Base-by-base conservation (phyloP, 257 asterid genomes). In the Lantana camara region DNA sequence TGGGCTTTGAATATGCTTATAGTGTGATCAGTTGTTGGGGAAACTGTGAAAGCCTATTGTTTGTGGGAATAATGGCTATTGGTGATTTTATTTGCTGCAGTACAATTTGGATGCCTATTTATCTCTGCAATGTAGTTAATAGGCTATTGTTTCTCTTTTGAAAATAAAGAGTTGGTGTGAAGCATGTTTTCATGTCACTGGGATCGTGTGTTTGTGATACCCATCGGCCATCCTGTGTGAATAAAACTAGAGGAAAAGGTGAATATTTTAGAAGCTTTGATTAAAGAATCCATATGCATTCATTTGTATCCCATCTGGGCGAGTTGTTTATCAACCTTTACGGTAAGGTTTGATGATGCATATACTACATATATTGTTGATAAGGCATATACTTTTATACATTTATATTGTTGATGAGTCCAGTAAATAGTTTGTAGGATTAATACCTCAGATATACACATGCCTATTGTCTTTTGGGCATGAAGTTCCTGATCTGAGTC, bases 61-160 rank as follows among this genome's bases (percentile, higher is more conserved):
- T 52, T 40, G 13, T 63, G 19, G 64, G 30, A 15, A 57, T 57
- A 58, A 37, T 21, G 12, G 1, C 5, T 58, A 3, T 41, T 20
- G 20, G 12, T 21, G 11, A n/a, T 38, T 6, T 4, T 38, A 2
- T 64, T 51, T 64, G 41, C 50, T 19, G 35, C 7, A 34, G 30
- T 23, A 32, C 69, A 24, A 22, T 11, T 8, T 63, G 48, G 58
- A 23, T 46, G 57, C 20, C 21, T 6, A 19, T 59, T 13, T 49
- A n/a, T 59, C 57, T 58, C 21, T 37, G 14, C 22, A 49, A 17
- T 57, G 15, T 35, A 8, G 55, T 59, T 37, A 19, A 32, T 56
- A 10, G 19, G 22, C 20, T 19, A 37, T 10, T 23, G 5, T 8
- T 15, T 35, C 34, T 21, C 4, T 44, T 50, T 16, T 42, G 37